Base-by-base conservation (phyloP, 768 basidiomycete species). In the Leccinum olivaceopallidum region DNA sequence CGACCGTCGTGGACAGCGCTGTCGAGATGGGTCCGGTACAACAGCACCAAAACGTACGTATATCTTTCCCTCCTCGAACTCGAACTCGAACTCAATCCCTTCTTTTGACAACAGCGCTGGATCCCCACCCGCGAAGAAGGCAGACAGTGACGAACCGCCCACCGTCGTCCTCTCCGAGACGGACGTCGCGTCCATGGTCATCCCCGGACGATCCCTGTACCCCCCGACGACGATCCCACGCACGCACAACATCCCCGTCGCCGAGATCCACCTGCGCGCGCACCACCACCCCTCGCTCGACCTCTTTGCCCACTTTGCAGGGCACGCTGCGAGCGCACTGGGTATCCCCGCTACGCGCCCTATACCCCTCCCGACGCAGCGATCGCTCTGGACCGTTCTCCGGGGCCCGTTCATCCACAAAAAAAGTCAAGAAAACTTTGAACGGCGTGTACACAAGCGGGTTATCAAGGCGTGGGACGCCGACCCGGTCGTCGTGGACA, bases 401-500 rank as follows among this genome's bases (percentile, higher is more conserved):
- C 84, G 88, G 37, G 83, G 85, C 4, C 95, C 96, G 10, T 98
- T 98, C 71, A 87, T 85, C 6, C 89, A 95, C 74, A 98, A 98
- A 71, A 97, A 96, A 76, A 79, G 83, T 18, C 95, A 98, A 75
- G 95, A 98, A 79, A 98, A 98, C 76, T 98, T 96, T 72, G 89
- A 94, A 72, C 79, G 92, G 28, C 83, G 80, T 67, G 87, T 88
- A 56, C 90, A 95, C 70, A 92, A 90, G 69, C 84, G 95, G 12
- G 83, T 83, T 42, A 85, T 98, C 76, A 95, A 94, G 75, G 91
- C 94, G 0, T 98, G 85, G 82, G 96, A 98, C 74, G 85, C 94
- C 18, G 82, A 95, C 68, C 77, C 83, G 4, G 85, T 87, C 65
- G 86, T 93, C 6, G 80, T 98, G 12, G 84, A 89, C 30, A 80